phyloP scores from a whole-genome alignment of 805 yeast genomes.

The Candida alai region DNA sequence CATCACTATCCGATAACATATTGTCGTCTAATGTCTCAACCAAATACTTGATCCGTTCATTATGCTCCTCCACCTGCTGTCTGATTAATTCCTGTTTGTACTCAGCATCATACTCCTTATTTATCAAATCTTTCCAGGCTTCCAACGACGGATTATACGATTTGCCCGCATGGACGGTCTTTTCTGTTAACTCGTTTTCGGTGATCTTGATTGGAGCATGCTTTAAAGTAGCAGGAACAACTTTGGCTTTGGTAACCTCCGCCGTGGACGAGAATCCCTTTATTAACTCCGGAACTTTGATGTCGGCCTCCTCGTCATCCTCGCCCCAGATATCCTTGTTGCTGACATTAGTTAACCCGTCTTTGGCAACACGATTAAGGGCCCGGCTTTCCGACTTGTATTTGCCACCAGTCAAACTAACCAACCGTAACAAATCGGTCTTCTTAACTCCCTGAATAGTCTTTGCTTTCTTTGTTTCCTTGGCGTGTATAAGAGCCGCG shows the following conservation, averaged over 20 bases:
- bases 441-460: slow-evolving; percentile 60
- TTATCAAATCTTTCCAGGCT: slow-evolving; percentile 73
- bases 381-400: slow-evolving; percentile 10
- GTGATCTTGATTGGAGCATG: slow-evolving; percentile 51
- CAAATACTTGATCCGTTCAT: slow-evolving; percentile 58
- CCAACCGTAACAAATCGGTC: slow-evolving; percentile 58
- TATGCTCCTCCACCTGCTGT: slow-evolving; percentile 57
- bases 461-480: slow-evolving; percentile 5
- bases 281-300: slow-evolving; percentile 10
- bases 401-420: slow-evolving; percentile 66
- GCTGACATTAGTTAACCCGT: slow-evolving; percentile 52
- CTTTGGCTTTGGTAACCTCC: slow-evolving; percentile 14
- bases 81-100: slow-evolving; percentile 64
- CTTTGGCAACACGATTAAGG: slow-evolving; percentile 45
- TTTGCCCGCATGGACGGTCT: slow-evolving; percentile 76
- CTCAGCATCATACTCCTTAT: slow-evolving; percentile 63
- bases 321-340: slow-evolving; percentile 71
- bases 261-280: slow-evolving; percentile 14
- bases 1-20: slow-evolving; percentile 45
- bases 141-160: slow-evolving; percentile 88
- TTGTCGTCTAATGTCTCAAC: slow-evolving; percentile 60
- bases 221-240: slow-evolving; percentile 52
- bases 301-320: slow-evolving; percentile 15
- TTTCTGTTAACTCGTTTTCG: slow-evolving; percentile 34
- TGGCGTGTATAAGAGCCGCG: slow-evolving; percentile 45